Percentiles rank a stretch among this genome's conserved stretches.
Evolutionary conservation across 345 rosid genomes (phyloP).

Genomic region (Raphanus sativus): DNA sequence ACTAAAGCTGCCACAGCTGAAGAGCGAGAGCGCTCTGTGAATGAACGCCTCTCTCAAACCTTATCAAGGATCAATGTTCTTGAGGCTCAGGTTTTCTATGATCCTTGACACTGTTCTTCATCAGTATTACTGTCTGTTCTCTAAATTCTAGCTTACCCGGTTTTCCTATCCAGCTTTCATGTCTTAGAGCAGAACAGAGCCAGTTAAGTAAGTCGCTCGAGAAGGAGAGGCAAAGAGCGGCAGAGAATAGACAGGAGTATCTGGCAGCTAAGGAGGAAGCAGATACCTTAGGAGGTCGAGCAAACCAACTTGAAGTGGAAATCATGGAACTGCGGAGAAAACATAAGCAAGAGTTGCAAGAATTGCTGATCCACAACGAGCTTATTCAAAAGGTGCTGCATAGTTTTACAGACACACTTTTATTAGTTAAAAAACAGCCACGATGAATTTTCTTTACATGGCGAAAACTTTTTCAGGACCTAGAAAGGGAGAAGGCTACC

Average conservation of each 20-base stretch:
- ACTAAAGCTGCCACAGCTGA: conserved; percentile 87
- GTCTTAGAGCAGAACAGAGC: conserved; percentile 93
- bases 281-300: conserved; percentile 92
- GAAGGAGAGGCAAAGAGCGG: conserved; percentile 97
- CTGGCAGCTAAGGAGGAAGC: conserved; percentile 98
- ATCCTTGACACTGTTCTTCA: conserved; percentile 21
- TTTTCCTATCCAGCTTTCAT: conserved; percentile 68
- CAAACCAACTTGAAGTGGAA: conserved; percentile 81
- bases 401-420: not conserved
- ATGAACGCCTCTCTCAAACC: conserved; percentile 94
- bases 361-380: conserved; percentile 69
- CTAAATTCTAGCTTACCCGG: conserved; percentile 37
- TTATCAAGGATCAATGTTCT: conserved; percentile 94
- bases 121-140: conserved; percentile 10
- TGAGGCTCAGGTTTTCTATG: conserved; percentile 81
- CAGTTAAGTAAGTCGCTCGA: conserved; percentile 93
- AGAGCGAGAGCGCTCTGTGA: conserved; percentile 87
- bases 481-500: conserved; percentile 87
- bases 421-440: not conserved
- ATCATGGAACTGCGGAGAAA: conserved; percentile 72
- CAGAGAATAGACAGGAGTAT: conserved; percentile 95
- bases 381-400: conserved; percentile 75
- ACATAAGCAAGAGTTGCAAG: conserved; percentile 93
- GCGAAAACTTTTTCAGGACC: conserved; percentile 52
- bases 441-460: not conserved